Percentiles rank a stretch among this genome's conserved stretches.
Evolutionary conservation across 495 filamentous ascomycete genomes (phyloP).

Genomic region (Stereocaulon alpinum): DNA sequence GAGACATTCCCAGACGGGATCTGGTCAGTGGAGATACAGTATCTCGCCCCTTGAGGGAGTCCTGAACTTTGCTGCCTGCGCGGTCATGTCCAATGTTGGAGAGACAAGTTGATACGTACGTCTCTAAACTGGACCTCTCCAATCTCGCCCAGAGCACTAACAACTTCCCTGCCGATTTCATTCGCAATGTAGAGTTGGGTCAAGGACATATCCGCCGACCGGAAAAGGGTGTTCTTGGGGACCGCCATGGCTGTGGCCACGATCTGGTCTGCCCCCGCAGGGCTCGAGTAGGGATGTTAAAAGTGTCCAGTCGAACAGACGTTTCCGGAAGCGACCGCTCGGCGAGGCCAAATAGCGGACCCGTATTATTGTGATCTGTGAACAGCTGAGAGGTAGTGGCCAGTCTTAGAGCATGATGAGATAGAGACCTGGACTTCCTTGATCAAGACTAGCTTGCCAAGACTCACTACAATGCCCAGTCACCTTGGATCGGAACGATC

Average conservation of each 20-base stretch:
- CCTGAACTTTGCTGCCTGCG: constrained; percentile 3
- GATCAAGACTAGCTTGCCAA: too few relatives aligned
- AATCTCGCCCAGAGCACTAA: constrained; percentile 91
- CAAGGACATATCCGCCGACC: constrained; percentile 99
- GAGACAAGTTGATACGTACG: constrained; percentile 44
- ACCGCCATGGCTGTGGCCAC: constrained; percentile 32
- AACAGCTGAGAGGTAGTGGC: background rate
- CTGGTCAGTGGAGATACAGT: background rate
- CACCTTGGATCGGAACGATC: too few relatives aligned
- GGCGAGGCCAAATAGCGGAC: background rate
- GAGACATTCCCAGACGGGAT: background rate
- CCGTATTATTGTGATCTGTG: background rate
- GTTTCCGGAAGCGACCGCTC: background rate
- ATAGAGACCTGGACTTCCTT: too few relatives aligned
- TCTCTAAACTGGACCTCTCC: constrained; percentile 94
- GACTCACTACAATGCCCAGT: too few relatives aligned
- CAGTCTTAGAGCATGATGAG: too few relatives aligned
- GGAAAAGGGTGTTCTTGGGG: constrained; percentile 86
- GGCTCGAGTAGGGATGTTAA: background rate
- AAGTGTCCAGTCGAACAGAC: background rate
- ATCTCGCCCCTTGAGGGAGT: background rate
- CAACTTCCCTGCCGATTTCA: constrained; percentile 95
- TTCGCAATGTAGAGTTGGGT: constrained; percentile 98
- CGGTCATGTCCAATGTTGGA: background rate
- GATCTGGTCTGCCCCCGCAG: background rate